Evolutionary conservation across 2,329 filamentous ascomycete species (phyloP), one percentile per base, ranked within the genome.

Genomic region (Aspergillus nomiae): DNA sequence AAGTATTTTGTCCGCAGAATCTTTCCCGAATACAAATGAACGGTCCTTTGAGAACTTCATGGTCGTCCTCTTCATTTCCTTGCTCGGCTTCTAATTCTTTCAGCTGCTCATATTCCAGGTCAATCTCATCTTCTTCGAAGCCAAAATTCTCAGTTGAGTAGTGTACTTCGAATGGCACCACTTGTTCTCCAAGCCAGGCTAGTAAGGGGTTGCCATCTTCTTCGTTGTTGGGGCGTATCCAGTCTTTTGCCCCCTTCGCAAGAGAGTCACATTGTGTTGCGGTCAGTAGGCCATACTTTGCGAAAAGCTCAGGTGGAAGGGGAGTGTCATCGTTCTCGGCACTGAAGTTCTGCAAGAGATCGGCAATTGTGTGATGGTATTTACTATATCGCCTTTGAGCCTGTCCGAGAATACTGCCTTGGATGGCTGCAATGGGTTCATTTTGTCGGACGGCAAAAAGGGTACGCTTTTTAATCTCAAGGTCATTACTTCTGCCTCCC

Each of bases 401-500:
- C 14, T 74, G 73, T 0, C 66, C 65, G 36, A 81, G 74, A 8
- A 80, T 67, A 24, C 82, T 78, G 1, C 82, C 82, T 28, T 74
- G 68, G 11, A 84, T 67, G 10, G 69, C 71, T 9, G 71, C 71
- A 10, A 73, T 64, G 1, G 73, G 71, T 3, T 73, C 67, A 3
- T 67, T 71, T 14, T 74, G 71, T 21, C 85, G 84, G 1, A 93
- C 77, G 62, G 89, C 85, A 72, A 82, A 92, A 3, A 96, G 71
- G 0, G 88, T 92, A 16, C 87, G 84, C 58, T 86, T 81, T 64
- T 87, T 87, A 67, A 96, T 89, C 0, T 84, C 83, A 0, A 81
- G 77, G 63, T 91, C 89, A 58, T 87, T 85, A 21, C 90, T 91
- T 34, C 90, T 85, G 2, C 89, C 88, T 48, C 92, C 92, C 11